A percentile compares a stretch with the other conserved stretches of the same genome.
Conservation (phyloP, 2,329 filamentous ascomycete genomes). For the Akanthomyces dipterigenus region DNA sequence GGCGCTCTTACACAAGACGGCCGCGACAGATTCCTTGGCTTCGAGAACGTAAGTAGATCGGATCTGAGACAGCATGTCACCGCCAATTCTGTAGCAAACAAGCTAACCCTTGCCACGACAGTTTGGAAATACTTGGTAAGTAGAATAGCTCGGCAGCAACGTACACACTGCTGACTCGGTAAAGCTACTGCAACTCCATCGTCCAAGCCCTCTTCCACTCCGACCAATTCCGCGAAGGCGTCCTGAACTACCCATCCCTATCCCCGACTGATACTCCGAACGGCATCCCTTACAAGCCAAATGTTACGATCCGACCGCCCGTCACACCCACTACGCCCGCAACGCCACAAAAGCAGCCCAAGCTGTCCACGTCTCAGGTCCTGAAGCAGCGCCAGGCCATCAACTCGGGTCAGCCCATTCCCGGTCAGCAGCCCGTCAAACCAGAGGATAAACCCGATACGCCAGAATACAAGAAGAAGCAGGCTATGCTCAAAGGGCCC, state of each 20-base stretch:
- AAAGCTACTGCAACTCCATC: conserved; percentile 96
- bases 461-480: conserved; percentile 96
- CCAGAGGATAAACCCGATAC: conserved; percentile 92
- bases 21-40: conserved; percentile 95
- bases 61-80: conserved; percentile 11
- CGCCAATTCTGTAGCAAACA: conserved; percentile 5
- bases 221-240: conserved; percentile 84
- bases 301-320: conserved; percentile 54
- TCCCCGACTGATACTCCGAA: conserved; percentile 65
- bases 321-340: conserved; percentile 40
- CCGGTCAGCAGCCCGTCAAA: conserved; percentile 49
- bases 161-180: conserved; percentile 1
- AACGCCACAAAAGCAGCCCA: conserved; percentile 37
- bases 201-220: conserved; percentile 97
- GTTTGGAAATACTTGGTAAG: conserved; percentile 97
- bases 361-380: conserved; percentile 48
- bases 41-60: conserved; percentile 77
- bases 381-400: conserved; percentile 50
- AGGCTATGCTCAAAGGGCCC: conserved; percentile 80
- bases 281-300: conserved; percentile 46
- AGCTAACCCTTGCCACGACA: conserved; percentile 39
- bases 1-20: conserved; percentile 79
- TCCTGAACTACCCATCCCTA: conserved; percentile 79
- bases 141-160: conserved; percentile 14
- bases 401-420: conserved; percentile 46